Percentiles rank a stretch among this genome's conserved stretches.
Evolutionary conservation across 1,284 basidiomycete genomes (phyloP).

Genomic region (Schizophyllum commune): DNA sequence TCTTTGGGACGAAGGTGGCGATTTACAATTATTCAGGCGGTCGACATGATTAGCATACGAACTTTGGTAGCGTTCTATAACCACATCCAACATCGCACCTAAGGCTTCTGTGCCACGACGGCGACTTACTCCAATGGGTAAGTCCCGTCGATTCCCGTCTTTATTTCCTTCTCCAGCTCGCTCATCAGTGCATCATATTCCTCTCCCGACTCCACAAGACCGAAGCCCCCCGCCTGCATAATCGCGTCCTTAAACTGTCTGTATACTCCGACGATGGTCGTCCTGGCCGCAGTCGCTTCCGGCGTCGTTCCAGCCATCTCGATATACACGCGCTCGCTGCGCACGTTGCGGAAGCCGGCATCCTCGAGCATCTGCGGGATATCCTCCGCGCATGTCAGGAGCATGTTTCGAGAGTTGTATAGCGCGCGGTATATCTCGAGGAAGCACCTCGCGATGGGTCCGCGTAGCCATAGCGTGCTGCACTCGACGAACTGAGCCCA

Average conservation of each 20-base stretch:
- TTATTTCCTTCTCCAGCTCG: slow-evolving; percentile 12
- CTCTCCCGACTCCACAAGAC: slow-evolving; percentile 9
- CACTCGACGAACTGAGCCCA: slow-evolving; percentile 19
- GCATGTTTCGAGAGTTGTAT: slow-evolving; percentile 9
- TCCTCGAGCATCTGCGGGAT: slow-evolving; percentile 14
- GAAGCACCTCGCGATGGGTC: background rate
- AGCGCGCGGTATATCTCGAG: slow-evolving; percentile 10
- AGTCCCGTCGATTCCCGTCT: background rate
- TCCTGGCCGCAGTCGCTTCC: slow-evolving; percentile 6
- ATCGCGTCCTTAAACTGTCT: slow-evolving; percentile 14
- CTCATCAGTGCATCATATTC: slow-evolving; percentile 13
- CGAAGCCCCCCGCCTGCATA: slow-evolving; percentile 13
- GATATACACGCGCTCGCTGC: slow-evolving; percentile 6
- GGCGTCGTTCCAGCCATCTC: slow-evolving; percentile 15
- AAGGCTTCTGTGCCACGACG: background rate
- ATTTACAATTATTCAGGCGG: no score
- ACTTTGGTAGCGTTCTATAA: no score
- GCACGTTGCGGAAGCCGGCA: slow-evolving; percentile 16
- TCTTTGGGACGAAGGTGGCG: no score
- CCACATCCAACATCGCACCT: background rate
- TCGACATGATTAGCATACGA: no score
- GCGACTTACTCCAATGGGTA: background rate
- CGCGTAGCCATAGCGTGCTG: slow-evolving; percentile 5
- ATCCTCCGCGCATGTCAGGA: slow-evolving; percentile 10
- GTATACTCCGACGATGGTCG: slow-evolving; percentile 14